Percentiles rank a stretch among this genome's conserved stretches.
These are phyloP conservation scores for Nicotiana tabacum DNA, from an alignment of 257 asterid species.

Conservation along the genomic window DNA sequence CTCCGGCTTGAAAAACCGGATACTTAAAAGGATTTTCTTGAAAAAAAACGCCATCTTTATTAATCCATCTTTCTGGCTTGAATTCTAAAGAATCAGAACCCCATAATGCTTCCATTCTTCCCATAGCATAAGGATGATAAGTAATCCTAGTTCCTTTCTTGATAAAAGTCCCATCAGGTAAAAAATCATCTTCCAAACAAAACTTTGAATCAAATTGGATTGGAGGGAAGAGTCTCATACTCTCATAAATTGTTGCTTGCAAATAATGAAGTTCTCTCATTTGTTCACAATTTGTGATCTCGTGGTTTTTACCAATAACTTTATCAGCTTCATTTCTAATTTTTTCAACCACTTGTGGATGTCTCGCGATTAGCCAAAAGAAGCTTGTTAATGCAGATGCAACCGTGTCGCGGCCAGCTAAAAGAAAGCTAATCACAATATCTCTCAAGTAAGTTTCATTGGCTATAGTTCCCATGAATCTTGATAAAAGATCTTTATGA, in stretches of 20 bases:
- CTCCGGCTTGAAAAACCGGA: conserved; percentile 45
- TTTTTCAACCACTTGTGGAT: conserved; percentile 23
- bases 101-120: conserved; percentile 39
- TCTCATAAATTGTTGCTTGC: conserved; percentile 35
- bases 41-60: conserved; percentile 20
- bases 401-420: conserved; percentile 41
- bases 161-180: conserved; percentile 30
- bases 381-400: conserved; percentile 41
- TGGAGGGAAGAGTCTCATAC: conserved; percentile 42
- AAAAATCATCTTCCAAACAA: conserved; percentile 25
- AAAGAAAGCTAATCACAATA: conserved; percentile 35
- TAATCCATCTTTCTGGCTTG: conserved; percentile 42
- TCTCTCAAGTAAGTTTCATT: conserved; percentile 35
- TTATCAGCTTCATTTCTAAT: conserved; percentile 28
- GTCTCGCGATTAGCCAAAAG: conserved; percentile 27
- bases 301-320: conserved; percentile 14
- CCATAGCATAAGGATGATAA: conserved; percentile 51
- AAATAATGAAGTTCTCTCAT: conserved; percentile 25
- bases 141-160: conserved; percentile 40
- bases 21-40: conserved; percentile 36
- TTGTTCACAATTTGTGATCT: conserved; percentile 13
- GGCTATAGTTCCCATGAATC: conserved; percentile 23
- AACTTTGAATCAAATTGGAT: conserved; percentile 43
- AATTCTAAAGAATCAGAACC: conserved; percentile 31
- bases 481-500: conserved; percentile 30